Evolutionary conservation across 257 asterid genomes (phyloP).

Genomic region (Solanum chilense): DNA sequence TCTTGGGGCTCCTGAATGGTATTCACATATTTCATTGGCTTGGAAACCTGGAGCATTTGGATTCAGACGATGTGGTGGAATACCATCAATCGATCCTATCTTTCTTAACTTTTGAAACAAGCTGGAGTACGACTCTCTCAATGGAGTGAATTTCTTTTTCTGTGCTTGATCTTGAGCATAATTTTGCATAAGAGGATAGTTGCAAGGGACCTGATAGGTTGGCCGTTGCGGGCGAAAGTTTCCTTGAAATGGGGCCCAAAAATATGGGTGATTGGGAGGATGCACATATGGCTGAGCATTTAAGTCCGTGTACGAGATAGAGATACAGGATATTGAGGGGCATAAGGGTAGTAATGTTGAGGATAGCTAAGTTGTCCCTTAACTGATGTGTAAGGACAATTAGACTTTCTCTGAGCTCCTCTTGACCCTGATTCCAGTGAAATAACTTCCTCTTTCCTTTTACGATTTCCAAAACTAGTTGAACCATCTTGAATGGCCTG

Average conservation of each 20-base stretch:
- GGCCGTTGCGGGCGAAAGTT: neutral
- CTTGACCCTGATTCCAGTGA: no score
- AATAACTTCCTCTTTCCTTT: no score
- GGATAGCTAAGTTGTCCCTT: no score
- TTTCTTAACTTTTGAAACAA: neutral
- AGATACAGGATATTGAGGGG: no score
- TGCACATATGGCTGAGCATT: neutral
- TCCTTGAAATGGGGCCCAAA: neutral
- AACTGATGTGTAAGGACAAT: no score
- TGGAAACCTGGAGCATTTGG: neutral
- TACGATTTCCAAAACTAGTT: no score
- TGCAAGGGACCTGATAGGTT: neutral
- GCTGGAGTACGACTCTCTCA: neutral
- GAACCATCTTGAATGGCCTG: no score
- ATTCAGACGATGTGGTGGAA: neutral
- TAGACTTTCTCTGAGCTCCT: no score
- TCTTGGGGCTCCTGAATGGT: neutral
- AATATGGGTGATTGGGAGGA: neutral
- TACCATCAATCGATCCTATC: neutral
- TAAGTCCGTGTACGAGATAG: neutral
- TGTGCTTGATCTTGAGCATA: neutral
- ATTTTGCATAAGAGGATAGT: fast-evolving
- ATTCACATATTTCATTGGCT: neutral
- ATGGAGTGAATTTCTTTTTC: neutral
- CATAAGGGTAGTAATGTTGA: no score